phyloP scores from a whole-genome alignment of 805 yeast genomes.

The Sugiyamaella marilandica region DNA sequence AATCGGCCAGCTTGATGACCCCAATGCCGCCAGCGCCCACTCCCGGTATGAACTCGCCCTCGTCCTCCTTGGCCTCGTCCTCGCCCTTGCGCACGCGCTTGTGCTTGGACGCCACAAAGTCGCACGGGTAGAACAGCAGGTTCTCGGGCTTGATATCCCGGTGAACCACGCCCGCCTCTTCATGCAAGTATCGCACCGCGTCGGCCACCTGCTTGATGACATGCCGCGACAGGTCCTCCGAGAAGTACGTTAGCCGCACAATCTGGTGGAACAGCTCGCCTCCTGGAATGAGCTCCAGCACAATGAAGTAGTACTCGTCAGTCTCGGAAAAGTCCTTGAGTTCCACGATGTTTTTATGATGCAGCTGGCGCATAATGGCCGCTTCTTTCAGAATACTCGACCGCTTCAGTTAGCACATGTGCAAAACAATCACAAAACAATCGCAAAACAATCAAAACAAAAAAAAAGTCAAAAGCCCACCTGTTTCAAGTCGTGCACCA shows the following conservation, averaged over 20 bases:
- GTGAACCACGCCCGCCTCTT: constrained; percentile 67
- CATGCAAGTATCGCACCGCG: constrained; percentile 67
- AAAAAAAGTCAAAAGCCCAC: constrained; percentile 8
- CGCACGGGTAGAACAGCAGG: constrained; percentile 56
- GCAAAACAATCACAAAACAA: no score
- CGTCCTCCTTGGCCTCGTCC: constrained; percentile 59
- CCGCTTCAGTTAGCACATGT: constrained; percentile 24
- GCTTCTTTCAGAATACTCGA: constrained; percentile 66
- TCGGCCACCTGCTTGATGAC: constrained; percentile 66
- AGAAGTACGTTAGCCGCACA: constrained; percentile 69
- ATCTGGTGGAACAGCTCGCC: constrained; percentile 81
- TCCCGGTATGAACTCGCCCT: constrained; percentile 75
- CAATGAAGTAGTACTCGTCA: constrained; percentile 50
- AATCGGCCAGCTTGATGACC: constrained; percentile 84
- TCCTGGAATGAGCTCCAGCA: constrained; percentile 66
- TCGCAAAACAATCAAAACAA: not conserved
- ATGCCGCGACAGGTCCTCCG: constrained; percentile 68
- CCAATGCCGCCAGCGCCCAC: constrained; percentile 95
- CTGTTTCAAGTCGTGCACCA: constrained; percentile 7
- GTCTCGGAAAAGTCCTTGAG: constrained; percentile 52
- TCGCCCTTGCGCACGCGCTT: constrained; percentile 36
- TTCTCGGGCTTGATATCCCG: constrained; percentile 83
- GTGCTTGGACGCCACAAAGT: constrained; percentile 36
- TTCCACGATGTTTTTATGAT: constrained; percentile 58
- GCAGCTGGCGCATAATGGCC: constrained; percentile 60